These are phyloP conservation scores for Pichia sp. DNA, from an alignment of 1,139 yeast genomes.

Conservation along the genomic window DNA sequence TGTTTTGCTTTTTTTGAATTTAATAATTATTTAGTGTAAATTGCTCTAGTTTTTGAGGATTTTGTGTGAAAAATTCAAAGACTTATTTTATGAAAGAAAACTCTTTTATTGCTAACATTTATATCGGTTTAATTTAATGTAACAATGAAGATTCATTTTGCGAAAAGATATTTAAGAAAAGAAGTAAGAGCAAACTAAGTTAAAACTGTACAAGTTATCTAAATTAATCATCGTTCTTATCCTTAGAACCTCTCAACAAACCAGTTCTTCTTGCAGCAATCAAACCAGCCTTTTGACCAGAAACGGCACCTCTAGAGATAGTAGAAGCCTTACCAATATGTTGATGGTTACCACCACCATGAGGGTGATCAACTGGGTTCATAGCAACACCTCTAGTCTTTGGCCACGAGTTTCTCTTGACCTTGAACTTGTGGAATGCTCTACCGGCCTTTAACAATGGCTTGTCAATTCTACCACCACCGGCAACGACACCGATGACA, in stretches of 20 bases:
- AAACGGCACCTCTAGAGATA: conserved; percentile 98
- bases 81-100: neutral
- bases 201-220: conserved; percentile 13
- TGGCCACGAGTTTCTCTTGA: conserved; percentile 99
- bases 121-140: neutral
- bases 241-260: conserved; percentile 99
- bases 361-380: conserved; percentile 99
- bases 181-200: conserved; percentile 17
- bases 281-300: conserved; percentile 99
- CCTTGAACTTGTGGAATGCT: conserved; percentile 99
- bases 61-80: neutral
- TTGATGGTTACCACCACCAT: conserved; percentile 99
- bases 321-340: conserved; percentile 99
- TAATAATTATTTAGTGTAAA: neutral
- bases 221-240: conserved; percentile 42
- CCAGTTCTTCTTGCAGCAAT: conserved; percentile 99
- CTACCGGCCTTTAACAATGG: conserved; percentile 99
- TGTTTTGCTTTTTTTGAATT: neutral
- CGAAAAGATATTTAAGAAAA: conserved; percentile 16
- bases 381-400: conserved; percentile 99
- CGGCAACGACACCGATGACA: conserved; percentile 99
- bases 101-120: neutral
- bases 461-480: conserved; percentile 99
- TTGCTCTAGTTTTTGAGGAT: neutral
- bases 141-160: conserved; percentile 8